phyloP scores from a whole-genome alignment of 2,329 filamentous ascomycete genomes.

The Scorias spongiosa region DNA sequence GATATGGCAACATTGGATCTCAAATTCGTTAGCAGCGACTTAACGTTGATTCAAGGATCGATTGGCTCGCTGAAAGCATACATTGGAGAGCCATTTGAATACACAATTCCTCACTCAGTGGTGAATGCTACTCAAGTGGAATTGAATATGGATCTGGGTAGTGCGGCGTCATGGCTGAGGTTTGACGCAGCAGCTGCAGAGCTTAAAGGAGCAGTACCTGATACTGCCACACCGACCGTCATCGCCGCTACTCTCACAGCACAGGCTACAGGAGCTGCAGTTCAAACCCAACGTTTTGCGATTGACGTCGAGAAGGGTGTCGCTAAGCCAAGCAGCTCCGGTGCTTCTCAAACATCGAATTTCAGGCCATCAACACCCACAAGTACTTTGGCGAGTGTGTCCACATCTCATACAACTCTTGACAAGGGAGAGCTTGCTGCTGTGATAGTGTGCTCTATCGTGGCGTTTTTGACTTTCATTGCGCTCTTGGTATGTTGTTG shows the following conservation, averaged over 20 bases:
- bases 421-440: conserved; percentile 17
- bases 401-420: conserved; percentile 2
- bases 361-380: conserved; percentile 5
- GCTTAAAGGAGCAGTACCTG: conserved; percentile 35
- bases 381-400: not conserved
- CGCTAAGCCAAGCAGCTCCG: conserved; percentile 1
- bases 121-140: conserved; percentile 26
- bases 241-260: conserved; percentile 31
- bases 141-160: conserved; percentile 29
- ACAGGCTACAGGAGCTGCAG: conserved; percentile 15
- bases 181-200: conserved; percentile 31
- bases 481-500: conserved; percentile 12
- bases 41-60: conserved; percentile 28
- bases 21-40: conserved; percentile 19
- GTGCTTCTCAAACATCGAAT: conserved; percentile 1
- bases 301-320: conserved; percentile 19
- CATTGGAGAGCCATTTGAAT: conserved; percentile 34
- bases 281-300: conserved; percentile 28
- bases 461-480: conserved; percentile 11
- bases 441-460: conserved; percentile 18
- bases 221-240: conserved; percentile 22
- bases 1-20: conserved; percentile 46
- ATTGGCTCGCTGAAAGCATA: conserved; percentile 33
- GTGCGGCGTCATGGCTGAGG: conserved; percentile 32
- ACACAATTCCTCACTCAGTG: conserved; percentile 30